Evolutionary conservation across 305 asterid species (phyloP), one percentile per base, ranked within the genome.

Genomic region (Fraxinus greggii): DNA sequence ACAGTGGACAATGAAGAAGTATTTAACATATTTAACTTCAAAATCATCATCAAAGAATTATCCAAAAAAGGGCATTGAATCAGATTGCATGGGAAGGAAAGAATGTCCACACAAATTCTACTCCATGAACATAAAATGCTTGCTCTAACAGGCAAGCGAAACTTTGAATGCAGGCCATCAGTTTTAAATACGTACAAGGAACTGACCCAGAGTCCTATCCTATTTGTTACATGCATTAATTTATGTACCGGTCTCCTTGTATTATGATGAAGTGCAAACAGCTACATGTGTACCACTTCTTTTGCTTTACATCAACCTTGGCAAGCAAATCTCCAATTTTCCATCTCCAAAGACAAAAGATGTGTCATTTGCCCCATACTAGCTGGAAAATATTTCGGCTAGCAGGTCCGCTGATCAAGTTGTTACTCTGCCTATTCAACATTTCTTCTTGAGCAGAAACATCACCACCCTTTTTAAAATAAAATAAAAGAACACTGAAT

Each of bases 361-460:
- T 36, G 35, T 42, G 76, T 90, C 87, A 91, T 84, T 79, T 79
- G 70, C 94, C 94, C 98, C 99, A 95, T 78, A 95, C 86, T 19
- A 95, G 90, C 32, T 88, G 92, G 89, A 90, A 95, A 76, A 95
- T 94, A 83, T 93, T 92, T 92, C 84, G 92, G 90, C 99, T 95
- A 79, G 98, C 99, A 56, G 93, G 59, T 31, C 89, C 93, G 78
- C 72, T 89, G 83, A 95, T 89, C 83, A 89, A 82, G 88, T 89
- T 90, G 90, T 89, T 90, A 75, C 97, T 95, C 92, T 89, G 95
- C 86, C 81, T 88, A 88, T 76, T 90, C 24, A 94, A 95, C 98
- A 95, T 88, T 86, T 92, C 97, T 90, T 92, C 97, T 89, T 95
- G 98, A 1, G 90, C 93, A 59, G 70, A 72, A 70, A 86, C 78